Evolutionary conservation across 2,329 filamentous ascomycete genomes (phyloP), one percentile per base, ranked within the genome.

Genomic region (Colletotrichum phormii): DNA sequence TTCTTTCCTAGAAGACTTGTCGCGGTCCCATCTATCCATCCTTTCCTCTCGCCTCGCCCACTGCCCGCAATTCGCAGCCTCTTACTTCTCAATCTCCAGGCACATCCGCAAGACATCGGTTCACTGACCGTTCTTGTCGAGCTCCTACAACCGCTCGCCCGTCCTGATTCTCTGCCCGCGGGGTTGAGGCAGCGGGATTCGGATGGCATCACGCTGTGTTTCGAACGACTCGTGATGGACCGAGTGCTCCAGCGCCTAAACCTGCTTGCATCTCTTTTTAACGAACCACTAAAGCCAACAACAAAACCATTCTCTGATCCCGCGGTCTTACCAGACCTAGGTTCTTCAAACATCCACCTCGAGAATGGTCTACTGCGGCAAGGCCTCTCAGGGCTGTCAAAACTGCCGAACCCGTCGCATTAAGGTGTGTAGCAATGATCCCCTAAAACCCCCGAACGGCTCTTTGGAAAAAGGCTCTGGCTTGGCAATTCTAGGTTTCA

Each of bases 361-460:
- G 42, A 73, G n/a, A 77, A 89, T 89, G 87, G 87, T 89, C 58
- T 89, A 88, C 79, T 89, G 87, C 76, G 87, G 87, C 57, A 89
- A 89, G 78, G 87, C 87, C 76, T 89, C 87, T 7, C 84, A 87
- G 77, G 87, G 87, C 77, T 89, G 87, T 79, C 83, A 88, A 76
- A 86, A 84, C 74, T 89, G 87, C 77, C 86, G 87, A 68, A 85
- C 83, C 46, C 82, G 87, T 75, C 86, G 87, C 76, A 89, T 89
- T 78, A 89, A 89, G 84, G 87, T 89, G 79, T 71, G 84, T 79
- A 72, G 51, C 51, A 42, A 6, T 15, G 15, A 42, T n/a, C 11
- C 64, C 35, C 22, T 24, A 12, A 5, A 29, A 49, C 42, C 18
- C 24, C 37, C 33, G 13, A 8, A n/a, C 24, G 42, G n/a, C 24